A percentile compares a stretch with the other conserved stretches of the same genome.
Conservation (phyloP, 306 rosid genomes). For the Purshia tridentata region DNA sequence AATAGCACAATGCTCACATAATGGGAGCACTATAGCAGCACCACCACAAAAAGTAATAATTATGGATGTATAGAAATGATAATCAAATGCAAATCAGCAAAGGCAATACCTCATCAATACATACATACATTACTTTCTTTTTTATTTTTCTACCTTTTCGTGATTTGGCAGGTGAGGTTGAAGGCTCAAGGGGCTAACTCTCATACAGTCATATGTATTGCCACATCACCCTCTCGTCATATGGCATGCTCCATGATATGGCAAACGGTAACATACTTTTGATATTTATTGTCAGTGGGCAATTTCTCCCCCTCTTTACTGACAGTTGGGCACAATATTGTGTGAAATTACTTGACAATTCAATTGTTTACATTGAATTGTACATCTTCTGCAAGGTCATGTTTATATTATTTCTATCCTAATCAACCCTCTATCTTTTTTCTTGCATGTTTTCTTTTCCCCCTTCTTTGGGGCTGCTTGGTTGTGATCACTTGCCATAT, state of each 20-base stretch:
- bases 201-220: neutral
- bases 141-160: neutral
- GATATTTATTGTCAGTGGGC: neutral
- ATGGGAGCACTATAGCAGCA: slow-evolving; percentile 28
- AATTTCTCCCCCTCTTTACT: neutral
- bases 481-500: neutral
- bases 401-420: neutral
- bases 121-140: neutral
- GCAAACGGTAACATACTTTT: neutral
- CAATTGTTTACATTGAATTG: neutral
- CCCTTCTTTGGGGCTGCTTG: neutral
- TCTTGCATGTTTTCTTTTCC: neutral
- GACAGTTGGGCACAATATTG: neutral
- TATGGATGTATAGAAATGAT: neutral
- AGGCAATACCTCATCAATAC: neutral
- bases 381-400: neutral
- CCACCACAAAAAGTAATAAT: slow-evolving; percentile 32
- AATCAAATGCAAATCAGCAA: neutral
- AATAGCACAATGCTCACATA: slow-evolving; percentile 18
- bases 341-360: slow-evolving; percentile 4
- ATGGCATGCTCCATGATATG: neutral
- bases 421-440: neutral
- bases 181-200: slow-evolving; percentile 1
- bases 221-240: slow-evolving; percentile 5
- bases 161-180: slow-evolving; percentile 11